Evolutionary conservation across 352 stramenopile genomes (phyloP).

Genomic region (Globisporangium apiculatum): DNA sequence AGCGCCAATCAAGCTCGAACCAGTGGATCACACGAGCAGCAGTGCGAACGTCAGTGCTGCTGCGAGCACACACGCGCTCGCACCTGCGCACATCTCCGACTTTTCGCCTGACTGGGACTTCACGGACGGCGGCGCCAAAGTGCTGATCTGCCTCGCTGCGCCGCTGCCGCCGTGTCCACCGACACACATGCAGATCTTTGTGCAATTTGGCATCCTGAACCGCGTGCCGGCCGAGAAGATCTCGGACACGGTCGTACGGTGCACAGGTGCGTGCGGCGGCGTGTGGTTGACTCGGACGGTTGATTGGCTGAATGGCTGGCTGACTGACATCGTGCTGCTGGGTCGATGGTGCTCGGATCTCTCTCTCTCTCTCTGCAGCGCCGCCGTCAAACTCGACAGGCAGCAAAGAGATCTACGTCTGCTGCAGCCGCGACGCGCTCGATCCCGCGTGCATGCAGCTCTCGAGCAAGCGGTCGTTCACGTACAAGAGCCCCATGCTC

Average conservation of each 20-base stretch:
- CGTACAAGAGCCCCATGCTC: slow-evolving; percentile 43
- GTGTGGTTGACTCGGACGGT: not conserved
- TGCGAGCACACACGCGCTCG: not conserved
- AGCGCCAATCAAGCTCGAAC: too few relatives aligned
- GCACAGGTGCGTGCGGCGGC: slow-evolving; percentile 37
- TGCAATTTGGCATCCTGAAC: slow-evolving; percentile 54
- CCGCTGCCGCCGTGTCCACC: slow-evolving; percentile 22
- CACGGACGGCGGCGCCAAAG: slow-evolving; percentile 60
- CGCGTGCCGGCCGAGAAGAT: slow-evolving; percentile 50
- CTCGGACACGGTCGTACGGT: slow-evolving; percentile 68
- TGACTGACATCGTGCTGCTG: not conserved
- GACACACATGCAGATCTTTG: slow-evolving; percentile 30
- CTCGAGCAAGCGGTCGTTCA: slow-evolving; percentile 41
- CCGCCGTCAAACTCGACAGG: slow-evolving; percentile 30
- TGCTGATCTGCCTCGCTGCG: slow-evolving; percentile 69
- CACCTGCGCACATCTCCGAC: slow-evolving; percentile 58
- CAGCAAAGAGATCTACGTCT: slow-evolving; percentile 56
- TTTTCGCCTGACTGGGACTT: slow-evolving; percentile 86
- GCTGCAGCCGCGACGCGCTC: slow-evolving; percentile 18
- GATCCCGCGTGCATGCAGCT: slow-evolving; percentile 33
- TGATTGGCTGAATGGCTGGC: not conserved
- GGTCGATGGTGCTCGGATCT: too few relatives aligned
- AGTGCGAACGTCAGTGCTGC: slow-evolving; percentile 5
- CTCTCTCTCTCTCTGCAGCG: slow-evolving; percentile 19
- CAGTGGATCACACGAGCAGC: too few relatives aligned